These are phyloP conservation scores for Conticribra weissflogii DNA, from an alignment of 108 stramenopile species.

Conservation along the genomic window DNA sequence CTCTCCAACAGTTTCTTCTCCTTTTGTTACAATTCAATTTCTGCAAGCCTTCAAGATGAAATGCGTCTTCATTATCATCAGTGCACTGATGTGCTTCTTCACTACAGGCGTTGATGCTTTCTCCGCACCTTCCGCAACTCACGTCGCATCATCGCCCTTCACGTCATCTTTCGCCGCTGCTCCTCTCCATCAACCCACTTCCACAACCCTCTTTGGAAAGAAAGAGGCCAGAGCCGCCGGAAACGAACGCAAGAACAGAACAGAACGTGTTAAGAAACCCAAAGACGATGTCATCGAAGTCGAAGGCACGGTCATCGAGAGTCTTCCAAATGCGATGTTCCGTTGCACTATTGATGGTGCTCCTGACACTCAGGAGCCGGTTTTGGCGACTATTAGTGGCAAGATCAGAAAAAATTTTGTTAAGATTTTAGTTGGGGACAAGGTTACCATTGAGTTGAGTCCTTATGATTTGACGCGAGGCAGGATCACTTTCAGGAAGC, in stretches of 20 bases:
- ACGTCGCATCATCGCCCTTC: background rate
- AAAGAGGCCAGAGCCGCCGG: conserved; percentile 80
- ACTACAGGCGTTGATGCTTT: conserved; percentile 30
- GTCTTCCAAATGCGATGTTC: conserved; percentile 94
- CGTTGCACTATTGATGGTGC: conserved; percentile 87
- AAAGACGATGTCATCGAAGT: conserved; percentile 94
- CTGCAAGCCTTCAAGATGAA: conserved; percentile 28
- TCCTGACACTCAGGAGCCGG: conserved; percentile 77
- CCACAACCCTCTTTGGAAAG: conserved; percentile 70
- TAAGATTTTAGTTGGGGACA: conserved; percentile 92
- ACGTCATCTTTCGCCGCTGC: background rate
- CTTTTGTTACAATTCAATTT: background rate
- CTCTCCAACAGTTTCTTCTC: background rate
- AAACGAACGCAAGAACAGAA: conserved; percentile 71
- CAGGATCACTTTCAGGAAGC: conserved; percentile 90
- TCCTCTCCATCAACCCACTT: background rate
- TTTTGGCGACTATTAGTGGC: conserved; percentile 91
- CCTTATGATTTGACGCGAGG: conserved; percentile 95
- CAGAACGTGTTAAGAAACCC: conserved; percentile 72
- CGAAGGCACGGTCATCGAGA: conserved; percentile 82
- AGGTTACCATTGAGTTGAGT: conserved; percentile 90
- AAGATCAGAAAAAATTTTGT: conserved; percentile 94
- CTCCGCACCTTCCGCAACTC: conserved; percentile 8
- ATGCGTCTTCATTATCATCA: conserved; percentile 26
- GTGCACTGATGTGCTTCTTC: conserved; percentile 32